Percentiles rank a stretch among this genome's conserved stretches.
phyloP scores from a whole-genome alignment of 2,329 filamentous ascomycete species.

The Xylariaceae sp. region DNA sequence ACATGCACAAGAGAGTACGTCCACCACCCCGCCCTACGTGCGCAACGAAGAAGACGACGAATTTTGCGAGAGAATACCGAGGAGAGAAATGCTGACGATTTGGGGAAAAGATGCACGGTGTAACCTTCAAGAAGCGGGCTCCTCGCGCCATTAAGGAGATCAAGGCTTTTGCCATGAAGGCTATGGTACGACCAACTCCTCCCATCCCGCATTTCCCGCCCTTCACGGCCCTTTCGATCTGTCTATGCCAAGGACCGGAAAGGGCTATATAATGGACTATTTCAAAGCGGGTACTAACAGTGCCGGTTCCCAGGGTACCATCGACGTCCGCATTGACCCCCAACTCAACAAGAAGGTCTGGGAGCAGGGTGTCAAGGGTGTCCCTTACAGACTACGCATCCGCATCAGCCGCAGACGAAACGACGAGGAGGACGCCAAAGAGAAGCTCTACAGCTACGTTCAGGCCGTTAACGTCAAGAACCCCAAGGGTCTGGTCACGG shows the following conservation, averaged over 20 bases:
- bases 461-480: constrained; percentile 99
- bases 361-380: constrained; percentile 98
- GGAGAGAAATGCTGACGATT: constrained; percentile 31
- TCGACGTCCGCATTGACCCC: constrained; percentile 95
- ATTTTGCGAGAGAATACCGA: neutral
- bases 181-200: constrained; percentile 71
- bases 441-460: constrained; percentile 99
- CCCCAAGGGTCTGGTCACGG: constrained; percentile 93
- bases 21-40: constrained; percentile 20
- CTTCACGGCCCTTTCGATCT: neutral
- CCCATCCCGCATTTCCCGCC: neutral
- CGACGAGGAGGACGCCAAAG: constrained; percentile 98
- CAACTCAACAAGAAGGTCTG: constrained; percentile 99
- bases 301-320: constrained; percentile 65
- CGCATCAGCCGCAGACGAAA: constrained; percentile 99
- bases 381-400: constrained; percentile 93
- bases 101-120: constrained; percentile 75
- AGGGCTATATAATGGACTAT: neutral
- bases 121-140: constrained; percentile 99
- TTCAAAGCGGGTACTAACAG: constrained; percentile 20
- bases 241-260: neutral
- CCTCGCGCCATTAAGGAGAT: constrained; percentile 99
- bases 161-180: constrained; percentile 82
- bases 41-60: neutral
- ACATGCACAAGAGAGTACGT: constrained; percentile 99